Base-by-base conservation (phyloP, 75 land plant genomes). In the Pinus albicaulis region DNA sequence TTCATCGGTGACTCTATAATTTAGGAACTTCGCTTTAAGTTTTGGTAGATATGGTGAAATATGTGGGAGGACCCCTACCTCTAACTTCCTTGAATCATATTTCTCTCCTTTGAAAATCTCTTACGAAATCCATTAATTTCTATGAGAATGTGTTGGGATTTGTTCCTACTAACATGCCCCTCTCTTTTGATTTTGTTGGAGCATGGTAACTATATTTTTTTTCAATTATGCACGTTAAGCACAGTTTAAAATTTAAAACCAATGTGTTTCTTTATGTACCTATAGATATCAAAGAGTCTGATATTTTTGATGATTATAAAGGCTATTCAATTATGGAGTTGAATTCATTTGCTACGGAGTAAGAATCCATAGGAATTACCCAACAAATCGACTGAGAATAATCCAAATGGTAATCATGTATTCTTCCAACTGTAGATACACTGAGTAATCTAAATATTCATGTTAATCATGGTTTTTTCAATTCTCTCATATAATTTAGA, bases 391-490 rank as follows among this genome's bases (percentile, higher is more conserved):
- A n/a, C 61, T 13, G 84, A 85, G 60, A 90, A 91, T 53, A 87
- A 93, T 64, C 91, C 87, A 41, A 88, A 82, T 81, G 95, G 91
- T 55, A 91, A 85, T 52, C 93, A 91, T 78, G 82, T 93, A 52
- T 90, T 93, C 28, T 93, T 91, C 71, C 91, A 91, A 85, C 93
- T 88, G 66, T 70, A 70, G 3, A 26, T 1, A 14, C 19, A 34
- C 13, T 7, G 17, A 19, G 8, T 38, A n/a, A 7, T 3, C 3
- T 68, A 3, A 8, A 8, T 48, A 48, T 48, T 10, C 11, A 48
- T 44, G 48, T 44, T 44, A 44, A 44, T 0, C 0, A 44, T 7
- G 48, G 48, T 44, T 44, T 44, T 44, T 44, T 6, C 7, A 6
- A 44, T 44, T 44, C 44, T 41, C 44, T 41, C 4, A 41, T 41